phyloP scores from a whole-genome alignment of 176 grass and related monocot species.

The Oryza meyeriana region DNA sequence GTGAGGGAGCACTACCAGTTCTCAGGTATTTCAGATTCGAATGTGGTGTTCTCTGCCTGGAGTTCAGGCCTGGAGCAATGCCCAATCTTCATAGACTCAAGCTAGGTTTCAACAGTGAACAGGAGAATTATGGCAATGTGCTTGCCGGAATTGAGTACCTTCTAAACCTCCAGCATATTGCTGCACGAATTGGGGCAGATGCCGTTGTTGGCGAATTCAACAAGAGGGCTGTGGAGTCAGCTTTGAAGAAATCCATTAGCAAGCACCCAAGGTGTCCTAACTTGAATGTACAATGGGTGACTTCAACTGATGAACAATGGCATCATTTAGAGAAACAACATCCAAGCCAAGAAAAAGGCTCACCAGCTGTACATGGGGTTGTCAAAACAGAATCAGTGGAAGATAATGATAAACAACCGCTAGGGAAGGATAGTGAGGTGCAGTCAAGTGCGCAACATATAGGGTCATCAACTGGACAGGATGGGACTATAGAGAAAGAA shows the following conservation, averaged over 20 bases:
- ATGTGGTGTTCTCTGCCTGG: not conserved
- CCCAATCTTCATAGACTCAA: constrained; percentile 11
- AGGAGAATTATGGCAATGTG: not conserved
- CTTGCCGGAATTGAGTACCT: not conserved
- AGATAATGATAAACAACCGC: too few species aligned
- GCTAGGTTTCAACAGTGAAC: not conserved
- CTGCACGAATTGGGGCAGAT: not conserved
- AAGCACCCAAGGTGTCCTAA: not conserved
- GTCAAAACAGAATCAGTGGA: too few species aligned
- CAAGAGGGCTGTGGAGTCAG: not conserved
- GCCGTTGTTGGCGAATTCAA: not conserved
- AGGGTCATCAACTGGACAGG: too few species aligned
- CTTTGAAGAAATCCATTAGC: not conserved
- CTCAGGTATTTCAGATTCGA: not conserved
- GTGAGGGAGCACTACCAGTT: not conserved
- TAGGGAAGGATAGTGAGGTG: too few species aligned
- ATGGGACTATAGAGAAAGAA: too few species aligned
- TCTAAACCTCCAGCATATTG: not conserved
- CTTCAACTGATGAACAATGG: not conserved
- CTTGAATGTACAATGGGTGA: not conserved
- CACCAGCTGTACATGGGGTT: too few species aligned
- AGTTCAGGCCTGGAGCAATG: not conserved
- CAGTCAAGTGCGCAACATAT: too few species aligned
- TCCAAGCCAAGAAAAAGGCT: too few species aligned
- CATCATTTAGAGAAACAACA: too few species aligned